A percentile compares a stretch with the other conserved stretches of the same genome.
These are phyloP conservation scores for Trametes polyzona DNA, from an alignment of 1,284 basidiomycete species.

Conservation along the genomic window DNA sequence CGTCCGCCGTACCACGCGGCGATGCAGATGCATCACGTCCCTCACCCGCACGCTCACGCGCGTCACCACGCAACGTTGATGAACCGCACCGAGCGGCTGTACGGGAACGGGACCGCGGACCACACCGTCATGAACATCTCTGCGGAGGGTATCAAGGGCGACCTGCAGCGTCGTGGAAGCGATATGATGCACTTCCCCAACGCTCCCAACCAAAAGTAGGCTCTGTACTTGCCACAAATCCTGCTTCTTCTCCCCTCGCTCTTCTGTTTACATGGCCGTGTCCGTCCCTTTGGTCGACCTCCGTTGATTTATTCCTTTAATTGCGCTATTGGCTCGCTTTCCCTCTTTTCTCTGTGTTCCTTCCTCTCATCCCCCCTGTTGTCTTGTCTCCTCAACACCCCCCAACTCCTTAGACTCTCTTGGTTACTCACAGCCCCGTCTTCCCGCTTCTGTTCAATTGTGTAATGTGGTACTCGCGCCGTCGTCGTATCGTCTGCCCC, in stretches of 20 bases:
- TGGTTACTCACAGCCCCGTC: neutral
- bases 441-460: too few species aligned
- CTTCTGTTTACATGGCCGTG: neutral
- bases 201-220: slow-evolving; percentile 32
- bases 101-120: slow-evolving; percentile 38
- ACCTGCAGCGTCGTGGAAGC: slow-evolving; percentile 45
- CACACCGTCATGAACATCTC: slow-evolving; percentile 35
- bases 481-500: neutral
- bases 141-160: slow-evolving; percentile 37
- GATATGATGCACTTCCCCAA: slow-evolving; percentile 53
- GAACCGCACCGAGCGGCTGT: slow-evolving; percentile 50
- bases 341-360: neutral
- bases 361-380: neutral
- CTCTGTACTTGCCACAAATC: slow-evolving; percentile 11
- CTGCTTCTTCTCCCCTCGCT: neutral
- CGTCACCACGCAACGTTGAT: slow-evolving; percentile 58
- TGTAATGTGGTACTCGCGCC: neutral
- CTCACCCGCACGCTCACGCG: slow-evolving; percentile 75
- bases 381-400: neutral
- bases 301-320: slow-evolving; percentile 22
- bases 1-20: slow-evolving; percentile 52
- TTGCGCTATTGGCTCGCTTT: slow-evolving; percentile 7
- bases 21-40: slow-evolving; percentile 72
- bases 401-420: neutral
- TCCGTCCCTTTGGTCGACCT: neutral